Evolutionary conservation across 257 asterid species (phyloP).

Genomic region (Nicotiana tomentosiformis): DNA sequence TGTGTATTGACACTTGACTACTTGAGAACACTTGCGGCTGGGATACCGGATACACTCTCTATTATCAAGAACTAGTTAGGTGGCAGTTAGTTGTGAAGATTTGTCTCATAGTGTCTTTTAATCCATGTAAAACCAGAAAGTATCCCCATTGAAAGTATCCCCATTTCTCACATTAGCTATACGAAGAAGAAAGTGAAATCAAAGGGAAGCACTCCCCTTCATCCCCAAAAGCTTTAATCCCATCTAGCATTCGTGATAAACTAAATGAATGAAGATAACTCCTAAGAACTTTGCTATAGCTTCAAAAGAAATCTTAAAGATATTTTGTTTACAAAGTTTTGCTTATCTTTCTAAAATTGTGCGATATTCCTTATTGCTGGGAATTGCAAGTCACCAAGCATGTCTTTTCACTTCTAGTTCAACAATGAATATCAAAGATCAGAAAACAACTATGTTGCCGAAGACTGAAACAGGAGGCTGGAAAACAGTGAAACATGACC

Average conservation of each 20-base stretch:
- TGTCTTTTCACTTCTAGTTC: slow-evolving; percentile 24
- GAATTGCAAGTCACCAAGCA: slow-evolving; percentile 1
- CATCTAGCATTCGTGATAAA: slow-evolving; percentile 3
- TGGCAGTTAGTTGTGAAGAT: neutral
- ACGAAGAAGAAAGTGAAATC: neutral
- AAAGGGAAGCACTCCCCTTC: neutral
- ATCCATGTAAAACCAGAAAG: neutral
- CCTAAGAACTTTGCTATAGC: neutral
- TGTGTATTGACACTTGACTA: neutral
- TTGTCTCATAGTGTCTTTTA: neutral
- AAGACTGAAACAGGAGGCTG: slow-evolving; percentile 54
- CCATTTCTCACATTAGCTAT: neutral
- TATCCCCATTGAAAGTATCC: neutral
- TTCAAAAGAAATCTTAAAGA: neutral
- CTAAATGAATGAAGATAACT: neutral
- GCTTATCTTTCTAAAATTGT: neutral
- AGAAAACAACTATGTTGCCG: slow-evolving; percentile 24
- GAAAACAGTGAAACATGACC: slow-evolving; percentile 60
- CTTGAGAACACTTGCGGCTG: neutral
- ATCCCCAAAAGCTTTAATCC: neutral
- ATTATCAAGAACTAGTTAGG: neutral
- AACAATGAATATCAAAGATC: slow-evolving; percentile 28
- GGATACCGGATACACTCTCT: neutral
- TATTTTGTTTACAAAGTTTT: neutral
- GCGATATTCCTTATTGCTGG: neutral